Evolutionary conservation across 1,139 yeast species (phyloP).

Genomic region (Hyphopichia burtonii): DNA sequence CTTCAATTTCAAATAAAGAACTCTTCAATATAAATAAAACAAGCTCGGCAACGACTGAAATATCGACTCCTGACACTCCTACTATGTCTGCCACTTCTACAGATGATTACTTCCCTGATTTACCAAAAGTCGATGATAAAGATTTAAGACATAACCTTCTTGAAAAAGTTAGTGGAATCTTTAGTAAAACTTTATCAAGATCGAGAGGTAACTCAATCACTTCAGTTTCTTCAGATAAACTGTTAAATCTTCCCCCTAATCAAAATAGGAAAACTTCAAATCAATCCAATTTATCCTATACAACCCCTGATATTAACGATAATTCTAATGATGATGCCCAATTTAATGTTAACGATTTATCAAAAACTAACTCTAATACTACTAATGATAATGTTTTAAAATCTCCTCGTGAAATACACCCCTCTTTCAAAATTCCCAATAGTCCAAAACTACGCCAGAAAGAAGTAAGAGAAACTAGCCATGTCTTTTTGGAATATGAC

Average conservation of each 20-base stretch:
- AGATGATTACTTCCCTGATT: conserved; percentile 5
- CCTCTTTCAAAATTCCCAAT: background rate
- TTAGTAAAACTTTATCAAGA: conserved; percentile 21
- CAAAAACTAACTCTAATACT: background rate
- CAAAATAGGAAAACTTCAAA: conserved; percentile 1
- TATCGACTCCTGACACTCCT: conserved; percentile 12
- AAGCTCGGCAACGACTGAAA: conserved; percentile 12
- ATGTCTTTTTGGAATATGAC: conserved; percentile 81
- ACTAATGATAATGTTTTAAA: background rate
- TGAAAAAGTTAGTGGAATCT: conserved; percentile 34
- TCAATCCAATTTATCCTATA: conserved; percentile 1
- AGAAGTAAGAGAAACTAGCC: conserved; percentile 77
- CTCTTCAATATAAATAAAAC: conserved; percentile 4
- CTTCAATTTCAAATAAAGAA: background rate
- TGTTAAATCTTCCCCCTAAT: background rate
- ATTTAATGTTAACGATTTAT: background rate
- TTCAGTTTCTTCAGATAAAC: conserved; percentile 8
- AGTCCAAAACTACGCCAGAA: background rate
- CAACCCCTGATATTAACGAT: background rate
- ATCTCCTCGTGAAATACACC: background rate
- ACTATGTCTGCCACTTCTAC: conserved; percentile 5
- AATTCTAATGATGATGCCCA: background rate
- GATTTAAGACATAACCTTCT: conserved; percentile 25
- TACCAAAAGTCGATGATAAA: conserved; percentile 12
- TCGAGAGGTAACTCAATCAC: conserved; percentile 17